Evolutionary conservation across 768 basidiomycete genomes (phyloP).

Genomic region (Suillus brevipes): DNA sequence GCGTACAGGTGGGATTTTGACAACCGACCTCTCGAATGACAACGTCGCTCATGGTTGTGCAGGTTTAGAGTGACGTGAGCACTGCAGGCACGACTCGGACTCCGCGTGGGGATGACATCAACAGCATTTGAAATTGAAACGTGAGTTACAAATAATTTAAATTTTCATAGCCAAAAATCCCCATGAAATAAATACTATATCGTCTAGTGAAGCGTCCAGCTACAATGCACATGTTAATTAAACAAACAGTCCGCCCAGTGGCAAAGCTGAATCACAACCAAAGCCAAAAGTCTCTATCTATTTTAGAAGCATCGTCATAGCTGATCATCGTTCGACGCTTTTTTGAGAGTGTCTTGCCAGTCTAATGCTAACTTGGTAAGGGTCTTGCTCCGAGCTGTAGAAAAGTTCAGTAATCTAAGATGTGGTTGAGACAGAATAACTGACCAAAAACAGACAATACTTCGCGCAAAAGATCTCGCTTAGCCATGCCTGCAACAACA

Average conservation of each 20-base stretch:
- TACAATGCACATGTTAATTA: no score
- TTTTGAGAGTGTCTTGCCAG: slow-evolving; percentile 82
- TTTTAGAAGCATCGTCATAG: slow-evolving; percentile 10
- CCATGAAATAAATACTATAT: neutral
- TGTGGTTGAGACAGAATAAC: slow-evolving; percentile 23
- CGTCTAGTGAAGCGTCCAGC: neutral
- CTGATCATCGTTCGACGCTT: slow-evolving; percentile 52
- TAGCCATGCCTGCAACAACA: slow-evolving; percentile 65
- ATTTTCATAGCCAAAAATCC: neutral
- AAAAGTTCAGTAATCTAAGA: slow-evolving; percentile 9
- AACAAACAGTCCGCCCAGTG: neutral
- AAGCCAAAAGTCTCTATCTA: neutral
- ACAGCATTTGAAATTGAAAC: neutral
- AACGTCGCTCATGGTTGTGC: slow-evolving; percentile 32
- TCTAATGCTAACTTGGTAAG: slow-evolving; percentile 72
- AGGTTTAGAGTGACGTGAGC: neutral
- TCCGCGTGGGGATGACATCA: slow-evolving; percentile 1
- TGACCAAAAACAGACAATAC: slow-evolving; percentile 77
- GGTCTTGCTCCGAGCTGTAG: slow-evolving; percentile 69
- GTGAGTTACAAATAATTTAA: neutral
- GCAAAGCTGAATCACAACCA: neutral
- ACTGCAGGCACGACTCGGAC: neutral
- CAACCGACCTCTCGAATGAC: slow-evolving; percentile 45
- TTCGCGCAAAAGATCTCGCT: slow-evolving; percentile 82
- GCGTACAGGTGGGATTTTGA: slow-evolving; percentile 1